These are phyloP conservation scores for Coemansia sp. DNA, from an alignment of 371 early-diverging fungal species.

Conservation along the genomic window DNA sequence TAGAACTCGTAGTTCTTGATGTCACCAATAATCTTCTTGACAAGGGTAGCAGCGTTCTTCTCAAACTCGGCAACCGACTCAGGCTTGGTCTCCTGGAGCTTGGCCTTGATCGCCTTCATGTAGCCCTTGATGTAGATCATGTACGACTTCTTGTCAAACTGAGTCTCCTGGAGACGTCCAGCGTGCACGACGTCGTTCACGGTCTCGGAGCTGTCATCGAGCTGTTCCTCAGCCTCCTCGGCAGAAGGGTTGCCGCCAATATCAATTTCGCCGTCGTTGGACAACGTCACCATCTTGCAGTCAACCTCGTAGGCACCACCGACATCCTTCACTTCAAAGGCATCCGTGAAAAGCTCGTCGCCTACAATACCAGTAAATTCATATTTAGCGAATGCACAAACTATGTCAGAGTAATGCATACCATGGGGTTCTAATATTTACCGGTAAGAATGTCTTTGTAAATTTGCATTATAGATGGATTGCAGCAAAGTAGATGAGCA, in stretches of 20 bases:
- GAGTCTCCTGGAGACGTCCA: constrained; percentile 71
- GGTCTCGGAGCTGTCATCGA: constrained; percentile 58
- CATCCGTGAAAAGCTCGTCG: constrained; percentile 92
- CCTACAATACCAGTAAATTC: constrained; percentile 50
- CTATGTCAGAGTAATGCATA: neutral
- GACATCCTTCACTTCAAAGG: constrained; percentile 67
- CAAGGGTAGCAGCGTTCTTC: constrained; percentile 59
- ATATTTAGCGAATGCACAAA: neutral
- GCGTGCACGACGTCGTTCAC: constrained; percentile 90
- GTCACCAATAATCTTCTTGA: constrained; percentile 78
- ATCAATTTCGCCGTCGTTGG: constrained; percentile 66
- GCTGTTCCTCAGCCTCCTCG: constrained; percentile 70
- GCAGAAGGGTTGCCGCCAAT: constrained; percentile 95
- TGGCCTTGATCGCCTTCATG: constrained; percentile 75
- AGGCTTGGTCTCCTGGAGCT: constrained; percentile 64
- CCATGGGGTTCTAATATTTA: constrained; percentile 29
- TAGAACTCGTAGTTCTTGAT: constrained; percentile 93
- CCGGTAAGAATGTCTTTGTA: constrained; percentile 65
- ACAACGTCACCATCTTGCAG: constrained; percentile 69
- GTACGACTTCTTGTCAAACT: constrained; percentile 92
- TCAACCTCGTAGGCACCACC: constrained; percentile 80
- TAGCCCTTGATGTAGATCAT: constrained; percentile 90
- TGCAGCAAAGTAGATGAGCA: neutral
- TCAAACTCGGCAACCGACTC: constrained; percentile 72
- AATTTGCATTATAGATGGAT: constrained; percentile 56